These are phyloP conservation scores for Calonectria pseudoreteaudii DNA, from an alignment of 2,329 filamentous ascomycete species.

Conservation along the genomic window DNA sequence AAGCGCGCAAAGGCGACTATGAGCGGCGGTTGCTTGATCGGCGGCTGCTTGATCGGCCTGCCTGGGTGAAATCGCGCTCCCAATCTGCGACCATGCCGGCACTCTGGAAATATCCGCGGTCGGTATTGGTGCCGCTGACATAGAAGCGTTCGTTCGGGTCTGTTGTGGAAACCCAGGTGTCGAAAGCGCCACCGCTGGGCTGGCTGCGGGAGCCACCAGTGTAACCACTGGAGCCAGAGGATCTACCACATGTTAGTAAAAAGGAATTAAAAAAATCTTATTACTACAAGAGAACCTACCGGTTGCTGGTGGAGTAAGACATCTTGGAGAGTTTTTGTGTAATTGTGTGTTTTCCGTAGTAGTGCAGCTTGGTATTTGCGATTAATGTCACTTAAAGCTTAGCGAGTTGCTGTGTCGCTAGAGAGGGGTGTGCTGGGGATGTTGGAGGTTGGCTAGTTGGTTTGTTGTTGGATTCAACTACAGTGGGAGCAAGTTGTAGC, in stretches of 20 bases:
- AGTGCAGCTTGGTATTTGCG: not conserved
- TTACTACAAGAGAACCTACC: not conserved
- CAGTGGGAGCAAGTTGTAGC: not conserved
- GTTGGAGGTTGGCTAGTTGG: not conserved
- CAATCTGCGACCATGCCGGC: constrained; percentile 29
- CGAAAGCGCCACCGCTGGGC: not conserved
- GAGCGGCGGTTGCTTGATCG: not conserved
- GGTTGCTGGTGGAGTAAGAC: not conserved
- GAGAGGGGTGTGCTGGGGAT: too few species aligned
- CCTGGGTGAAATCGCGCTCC: constrained; percentile 14
- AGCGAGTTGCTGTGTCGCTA: not conserved
- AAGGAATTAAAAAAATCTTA: not conserved
- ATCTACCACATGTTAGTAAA: not conserved
- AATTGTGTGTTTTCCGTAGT: not conserved
- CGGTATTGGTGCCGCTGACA: constrained; percentile 26
- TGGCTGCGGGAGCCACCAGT: constrained; percentile 18
- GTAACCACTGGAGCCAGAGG: not conserved
- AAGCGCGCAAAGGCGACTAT: not conserved
- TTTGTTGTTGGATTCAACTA: not conserved
- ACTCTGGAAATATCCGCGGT: constrained; percentile 17
- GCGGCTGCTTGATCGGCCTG: not conserved
- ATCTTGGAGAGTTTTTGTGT: not conserved
- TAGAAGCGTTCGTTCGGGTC: constrained; percentile 30
- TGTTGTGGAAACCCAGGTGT: constrained; percentile 21
- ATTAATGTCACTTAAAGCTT: not conserved